These are phyloP conservation scores for Wickerhamomyces sp. DNA, from an alignment of 1,139 yeast species.

Conservation along the genomic window DNA sequence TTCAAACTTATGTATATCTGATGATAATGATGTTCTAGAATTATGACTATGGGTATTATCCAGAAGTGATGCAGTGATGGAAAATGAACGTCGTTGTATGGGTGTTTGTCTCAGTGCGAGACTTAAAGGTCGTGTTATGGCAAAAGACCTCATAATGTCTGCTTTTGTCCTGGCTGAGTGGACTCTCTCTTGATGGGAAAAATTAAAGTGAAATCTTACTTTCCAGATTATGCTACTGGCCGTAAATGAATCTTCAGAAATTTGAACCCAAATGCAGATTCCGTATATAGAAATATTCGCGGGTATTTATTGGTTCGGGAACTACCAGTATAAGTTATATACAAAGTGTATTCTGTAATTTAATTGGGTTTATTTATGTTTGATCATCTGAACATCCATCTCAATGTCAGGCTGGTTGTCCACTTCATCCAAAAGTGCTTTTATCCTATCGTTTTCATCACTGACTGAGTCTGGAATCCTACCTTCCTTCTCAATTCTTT, in stretches of 20 bases:
- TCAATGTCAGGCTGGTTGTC: constrained; percentile 16
- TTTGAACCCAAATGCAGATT: too few species aligned
- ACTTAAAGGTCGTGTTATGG: background rate
- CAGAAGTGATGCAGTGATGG: background rate
- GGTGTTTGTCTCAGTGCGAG: background rate
- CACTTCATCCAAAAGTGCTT: constrained; percentile 6
- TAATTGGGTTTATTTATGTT: constrained; percentile 2
- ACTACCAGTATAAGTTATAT: background rate
- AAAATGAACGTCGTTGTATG: background rate
- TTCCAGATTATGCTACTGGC: too few species aligned
- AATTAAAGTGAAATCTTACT: too few species aligned
- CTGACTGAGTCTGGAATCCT: background rate
- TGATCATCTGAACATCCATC: constrained; percentile 15
- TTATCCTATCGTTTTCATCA: constrained; percentile 11
- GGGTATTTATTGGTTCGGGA: background rate
- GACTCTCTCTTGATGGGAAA: too few species aligned
- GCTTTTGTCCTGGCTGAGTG: too few species aligned
- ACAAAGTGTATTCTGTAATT: background rate
- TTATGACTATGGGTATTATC: background rate
- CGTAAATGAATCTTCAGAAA: too few species aligned
- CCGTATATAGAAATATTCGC: too few species aligned
- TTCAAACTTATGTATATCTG: too few species aligned
- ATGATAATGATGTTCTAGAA: background rate
- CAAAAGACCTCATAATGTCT: background rate
- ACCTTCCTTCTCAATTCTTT: constrained; percentile 3